Conservation (phyloP, 2,329 filamentous ascomycete species). For the Annulohypoxylon truncatum region DNA sequence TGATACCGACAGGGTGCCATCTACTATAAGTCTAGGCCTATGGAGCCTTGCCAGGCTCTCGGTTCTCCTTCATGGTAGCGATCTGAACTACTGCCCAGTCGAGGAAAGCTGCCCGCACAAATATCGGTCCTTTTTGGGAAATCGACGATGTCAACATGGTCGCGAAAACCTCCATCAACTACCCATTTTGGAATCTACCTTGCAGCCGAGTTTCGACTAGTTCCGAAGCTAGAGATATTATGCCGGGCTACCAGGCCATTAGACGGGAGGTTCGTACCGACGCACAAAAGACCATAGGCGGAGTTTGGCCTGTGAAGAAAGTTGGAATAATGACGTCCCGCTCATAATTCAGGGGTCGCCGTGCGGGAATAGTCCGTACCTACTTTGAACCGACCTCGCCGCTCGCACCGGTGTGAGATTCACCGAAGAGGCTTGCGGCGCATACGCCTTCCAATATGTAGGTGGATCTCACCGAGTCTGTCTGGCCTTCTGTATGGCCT, state of each 20-base stretch:
- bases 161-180: conserved; percentile 24
- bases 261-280: conserved; percentile 5
- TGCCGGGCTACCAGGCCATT: not conserved
- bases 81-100: conserved; percentile 28
- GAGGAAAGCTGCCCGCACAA: conserved; percentile 26
- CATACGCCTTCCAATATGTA: conserved; percentile 6
- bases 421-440: conserved; percentile 19
- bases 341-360: conserved; percentile 2
- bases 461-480: conserved; percentile 20
- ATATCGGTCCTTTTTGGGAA: conserved; percentile 39
- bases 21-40: conserved; percentile 35
- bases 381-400: conserved; percentile 3
- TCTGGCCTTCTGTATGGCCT: not conserved
- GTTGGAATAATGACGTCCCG: conserved; percentile 7
- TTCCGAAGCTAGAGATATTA: conserved; percentile 24
- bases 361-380: conserved; percentile 15
- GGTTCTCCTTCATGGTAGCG: conserved; percentile 29
- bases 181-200: conserved; percentile 25
- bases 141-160: conserved; percentile 16
- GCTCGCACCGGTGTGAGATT: conserved; percentile 32
- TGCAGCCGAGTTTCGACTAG: conserved; percentile 20
- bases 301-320: conserved; percentile 16
- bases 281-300: not conserved
- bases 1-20: conserved; percentile 39
- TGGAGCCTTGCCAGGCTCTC: conserved; percentile 31